Base-by-base conservation (phyloP, 1,284 basidiomycete genomes). In the Boletus sp. region DNA sequence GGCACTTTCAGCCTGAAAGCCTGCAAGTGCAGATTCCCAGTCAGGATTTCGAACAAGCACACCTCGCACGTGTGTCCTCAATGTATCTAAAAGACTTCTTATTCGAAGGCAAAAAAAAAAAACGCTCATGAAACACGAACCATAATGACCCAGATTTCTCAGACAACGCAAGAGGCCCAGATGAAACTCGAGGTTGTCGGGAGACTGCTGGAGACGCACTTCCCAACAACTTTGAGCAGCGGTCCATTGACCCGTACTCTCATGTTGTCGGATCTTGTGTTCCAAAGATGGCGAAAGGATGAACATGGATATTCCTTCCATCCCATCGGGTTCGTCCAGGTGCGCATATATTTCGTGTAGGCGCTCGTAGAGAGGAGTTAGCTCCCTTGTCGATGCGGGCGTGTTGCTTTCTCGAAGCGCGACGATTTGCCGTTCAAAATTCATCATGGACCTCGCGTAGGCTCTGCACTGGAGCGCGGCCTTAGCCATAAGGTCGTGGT, bases 211-310 rank as follows among this genome's bases (percentile, higher is more conserved):
- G 19, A 99, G 73, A 40, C 88, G 80, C n/a, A 99, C 88, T 69
- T 99, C 96, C 96, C 96, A 99, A 59, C 96, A 99, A 61, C 95
- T 98, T 67, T 99, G 96, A 5, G 96, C 96, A 4, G 94, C 89
- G 1, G 96, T 99, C 96, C 96, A 99, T 35, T 87, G 78, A 4
- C 96, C 96, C 1, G 91, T 97, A 57, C 89, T 96, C 68, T 99
- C 96, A 62, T 99, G 96, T 60, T 99, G 91, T 39, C 96, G 85
- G 52, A 99, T 99, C 68, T 98, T 94, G 68, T 98, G 92, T 58
- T 98, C 92, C 41, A 99, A 70, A 1, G 91, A 91, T 0, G 96
- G 96, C 0, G 89, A 82, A 12, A 97, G 73, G 49, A 99, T 91
- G 52, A 88, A 72, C 1, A 90, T 86, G 0, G 96, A 97, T 22